These are phyloP conservation scores for Paulownia fortunei DNA, from an alignment of 257 asterid species.

Conservation along the genomic window DNA sequence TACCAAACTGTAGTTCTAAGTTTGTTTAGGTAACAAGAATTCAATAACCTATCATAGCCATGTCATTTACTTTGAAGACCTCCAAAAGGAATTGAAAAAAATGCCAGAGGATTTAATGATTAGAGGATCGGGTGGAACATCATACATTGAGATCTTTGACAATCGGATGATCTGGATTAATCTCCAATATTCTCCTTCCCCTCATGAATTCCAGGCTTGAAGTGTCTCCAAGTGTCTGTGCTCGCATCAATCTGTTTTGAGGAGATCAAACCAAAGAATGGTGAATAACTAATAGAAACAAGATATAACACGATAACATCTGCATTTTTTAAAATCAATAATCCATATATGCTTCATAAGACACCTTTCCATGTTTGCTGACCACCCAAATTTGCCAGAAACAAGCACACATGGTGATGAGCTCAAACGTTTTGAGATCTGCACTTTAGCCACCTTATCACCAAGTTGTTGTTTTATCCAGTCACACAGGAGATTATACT, in stretches of 20 bases:
- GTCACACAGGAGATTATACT: slow-evolving; percentile 83
- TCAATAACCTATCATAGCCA: no score
- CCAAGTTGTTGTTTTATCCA: slow-evolving; percentile 98
- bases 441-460: slow-evolving; percentile 97
- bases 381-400: slow-evolving; percentile 99
- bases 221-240: slow-evolving; percentile 95
- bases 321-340: not conserved
- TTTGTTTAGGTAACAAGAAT: no score
- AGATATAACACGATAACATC: not conserved
- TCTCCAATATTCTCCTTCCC: slow-evolving; percentile 95
- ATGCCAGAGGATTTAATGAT: not conserved
- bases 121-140: not conserved
- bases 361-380: slow-evolving; percentile 99
- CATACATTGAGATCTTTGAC: slow-evolving; percentile 91
- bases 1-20: no score
- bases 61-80: not conserved
- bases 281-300: not conserved
- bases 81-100: not conserved
- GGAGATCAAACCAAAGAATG: not conserved
- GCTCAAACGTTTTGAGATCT: slow-evolving; percentile 87
- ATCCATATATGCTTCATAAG: not conserved
- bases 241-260: slow-evolving; percentile 78
- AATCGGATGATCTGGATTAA: slow-evolving; percentile 95
- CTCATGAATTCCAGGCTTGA: slow-evolving; percentile 94
- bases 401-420: slow-evolving; percentile 99